These are phyloP conservation scores for Sporisorium scitamineum DNA, from an alignment of 1,284 basidiomycete genomes.

Conservation along the genomic window DNA sequence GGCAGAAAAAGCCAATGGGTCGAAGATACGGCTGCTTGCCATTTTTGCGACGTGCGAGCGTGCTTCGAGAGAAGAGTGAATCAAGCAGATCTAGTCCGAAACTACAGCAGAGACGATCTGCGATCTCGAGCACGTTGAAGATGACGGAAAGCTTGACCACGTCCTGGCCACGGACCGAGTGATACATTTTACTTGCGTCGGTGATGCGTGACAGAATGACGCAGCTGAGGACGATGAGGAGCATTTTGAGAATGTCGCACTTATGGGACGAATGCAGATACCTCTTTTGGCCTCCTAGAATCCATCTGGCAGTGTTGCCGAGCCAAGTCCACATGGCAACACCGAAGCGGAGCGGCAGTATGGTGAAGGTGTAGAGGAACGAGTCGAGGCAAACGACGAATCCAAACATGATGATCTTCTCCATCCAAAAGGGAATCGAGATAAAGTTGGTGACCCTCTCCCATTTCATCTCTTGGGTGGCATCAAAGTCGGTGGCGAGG, in stretches of 20 bases:
- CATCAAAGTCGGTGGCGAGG: constrained; percentile 89
- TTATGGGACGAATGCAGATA: constrained; percentile 77
- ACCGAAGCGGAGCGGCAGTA: constrained; percentile 84
- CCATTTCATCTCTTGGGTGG: constrained; percentile 92
- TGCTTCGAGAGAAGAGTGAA: constrained; percentile 92
- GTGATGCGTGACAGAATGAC: constrained; percentile 83
- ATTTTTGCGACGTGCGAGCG: constrained; percentile 76
- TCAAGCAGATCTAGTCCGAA: constrained; percentile 98
- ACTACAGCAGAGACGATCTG: constrained; percentile 91
- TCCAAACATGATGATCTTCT: constrained; percentile 95
- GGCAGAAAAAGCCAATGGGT: constrained; percentile 84
- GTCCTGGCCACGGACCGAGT: constrained; percentile 92
- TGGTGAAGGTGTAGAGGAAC: constrained; percentile 97
- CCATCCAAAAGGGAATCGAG: constrained; percentile 89
- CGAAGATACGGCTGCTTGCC: constrained; percentile 74
- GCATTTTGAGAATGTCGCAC: constrained; percentile 84
- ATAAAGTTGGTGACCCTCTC: constrained; percentile 98
- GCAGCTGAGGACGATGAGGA: constrained; percentile 83
- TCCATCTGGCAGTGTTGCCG: constrained; percentile 52
- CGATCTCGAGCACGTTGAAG: constrained; percentile 89
- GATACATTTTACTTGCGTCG: constrained; percentile 98
- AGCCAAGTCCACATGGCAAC: constrained; percentile 62
- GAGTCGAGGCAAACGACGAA: constrained; percentile 94
- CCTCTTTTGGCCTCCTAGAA: constrained; percentile 44
- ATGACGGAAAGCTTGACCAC: constrained; percentile 95